Evolutionary conservation across 2,329 filamentous ascomycete species (phyloP).

Genomic region (Ophiocordyceps sinensis): DNA sequence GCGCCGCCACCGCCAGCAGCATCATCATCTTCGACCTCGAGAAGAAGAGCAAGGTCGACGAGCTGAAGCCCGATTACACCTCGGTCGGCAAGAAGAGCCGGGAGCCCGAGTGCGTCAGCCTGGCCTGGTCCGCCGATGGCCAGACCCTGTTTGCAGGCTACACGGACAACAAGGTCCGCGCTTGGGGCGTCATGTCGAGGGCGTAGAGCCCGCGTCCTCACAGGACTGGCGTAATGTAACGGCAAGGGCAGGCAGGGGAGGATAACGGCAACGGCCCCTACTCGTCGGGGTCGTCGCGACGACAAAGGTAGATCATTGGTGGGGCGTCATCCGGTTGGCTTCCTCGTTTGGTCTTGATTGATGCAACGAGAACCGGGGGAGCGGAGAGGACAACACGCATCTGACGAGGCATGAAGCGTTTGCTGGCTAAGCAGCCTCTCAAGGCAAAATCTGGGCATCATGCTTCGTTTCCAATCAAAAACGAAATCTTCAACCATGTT

Average conservation of each 20-base stretch:
- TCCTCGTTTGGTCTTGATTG: slow-evolving; percentile 30
- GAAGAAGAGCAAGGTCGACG: slow-evolving; percentile 99
- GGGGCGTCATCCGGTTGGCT: slow-evolving; percentile 31
- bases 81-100: slow-evolving; percentile 98
- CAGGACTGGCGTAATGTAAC: slow-evolving; percentile 3
- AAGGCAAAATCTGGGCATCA: slow-evolving; percentile 21
- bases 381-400: slow-evolving; percentile 11
- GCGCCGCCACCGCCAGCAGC: slow-evolving; percentile 89
- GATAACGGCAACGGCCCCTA: not conserved
- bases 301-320: slow-evolving; percentile 25
- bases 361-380: slow-evolving; percentile 21
- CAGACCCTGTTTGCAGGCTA: slow-evolving; percentile 99
- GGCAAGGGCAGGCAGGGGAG: slow-evolving; percentile 1
- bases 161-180: slow-evolving; percentile 98
- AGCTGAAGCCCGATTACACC: slow-evolving; percentile 97
- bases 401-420: slow-evolving; percentile 22
- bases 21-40: slow-evolving; percentile 99
- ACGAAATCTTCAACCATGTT: slow-evolving; percentile 4
- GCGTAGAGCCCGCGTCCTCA: slow-evolving; percentile 40
- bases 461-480: slow-evolving; percentile 25
- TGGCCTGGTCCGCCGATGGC: slow-evolving; percentile 96
- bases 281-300: not conserved
- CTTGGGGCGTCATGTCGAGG: slow-evolving; percentile 95
- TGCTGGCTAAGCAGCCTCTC: slow-evolving; percentile 23
- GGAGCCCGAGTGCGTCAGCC: slow-evolving; percentile 92